Base-by-base conservation (phyloP, 2,329 filamentous ascomycete species). In the Zalaria obscura region DNA sequence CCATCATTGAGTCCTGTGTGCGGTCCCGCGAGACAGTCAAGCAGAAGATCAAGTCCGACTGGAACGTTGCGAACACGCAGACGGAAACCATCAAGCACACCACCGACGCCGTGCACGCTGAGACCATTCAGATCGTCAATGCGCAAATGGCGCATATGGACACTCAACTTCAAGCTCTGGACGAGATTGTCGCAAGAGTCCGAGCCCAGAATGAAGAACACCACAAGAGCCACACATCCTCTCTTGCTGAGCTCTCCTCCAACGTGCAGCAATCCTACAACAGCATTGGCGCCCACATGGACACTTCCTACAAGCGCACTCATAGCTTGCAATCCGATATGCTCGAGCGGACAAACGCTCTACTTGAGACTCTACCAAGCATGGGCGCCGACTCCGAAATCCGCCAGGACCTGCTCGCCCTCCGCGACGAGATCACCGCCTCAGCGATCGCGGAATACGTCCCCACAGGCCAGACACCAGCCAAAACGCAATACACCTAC, bases 91-190 rank as follows among this genome's bases (percentile, higher is more conserved):
- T 98, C 51, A 84, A 89, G 51, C 72, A 75, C 5, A 83, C 83
- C 0, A 88, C 89, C 0, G 82, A 83, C 51, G 84, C 84, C 2
- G 87, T 96, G 1, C 88, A 98, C 50, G 81, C 83, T 29, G 83
- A 93, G 62, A 95, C 89, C 0, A 77, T 94, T 27, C 80, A 80
- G 5, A 89, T 93, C 44, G 88, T 96, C 8, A 83, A 89, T 54
- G 80, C 83, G 43, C 91, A 98, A 63, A 83, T 93, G 65, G 73
- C 75, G 42, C 84, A 93, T 50, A 81, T 98, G 55, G 80, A 83
- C 46, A 73, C 71, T n/a, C 86, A 96, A 60, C 88, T 98, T 75
- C 76, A 79, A 43, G 83, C 85, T 1, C 72, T 98, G 5, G 89
- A 96, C 53, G 84, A 89, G 49, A 94, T 95, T 52, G 86, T 96